These are phyloP conservation scores for Lipomyces orientalis DNA, from an alignment of 805 yeast species.

Conservation along the genomic window DNA sequence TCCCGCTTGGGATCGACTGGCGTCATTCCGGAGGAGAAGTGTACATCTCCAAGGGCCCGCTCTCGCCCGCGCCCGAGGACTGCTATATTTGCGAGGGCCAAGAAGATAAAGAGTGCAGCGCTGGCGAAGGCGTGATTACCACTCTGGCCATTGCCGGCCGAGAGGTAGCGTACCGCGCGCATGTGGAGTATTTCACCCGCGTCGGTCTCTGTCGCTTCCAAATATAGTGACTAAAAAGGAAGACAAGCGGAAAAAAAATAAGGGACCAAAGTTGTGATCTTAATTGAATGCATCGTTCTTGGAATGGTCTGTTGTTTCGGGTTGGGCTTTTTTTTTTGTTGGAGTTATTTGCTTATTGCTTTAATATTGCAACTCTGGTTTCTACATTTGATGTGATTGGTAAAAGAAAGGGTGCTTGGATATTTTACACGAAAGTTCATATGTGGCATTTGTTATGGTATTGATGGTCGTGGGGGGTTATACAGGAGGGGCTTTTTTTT, in stretches of 20 bases:
- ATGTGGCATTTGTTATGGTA: too few relatives aligned
- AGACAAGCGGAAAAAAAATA: not conserved
- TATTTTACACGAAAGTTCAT: too few relatives aligned
- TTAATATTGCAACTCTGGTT: not conserved
- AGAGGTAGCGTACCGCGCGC: slow-evolving; percentile 32
- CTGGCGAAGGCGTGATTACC: slow-evolving; percentile 35
- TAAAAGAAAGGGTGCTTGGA: not conserved
- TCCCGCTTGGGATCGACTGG: slow-evolving; percentile 34
- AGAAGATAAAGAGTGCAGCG: slow-evolving; percentile 34
- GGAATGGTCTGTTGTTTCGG: not conserved
- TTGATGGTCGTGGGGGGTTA: too few relatives aligned
- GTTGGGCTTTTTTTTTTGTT: slow-evolving; percentile 5
- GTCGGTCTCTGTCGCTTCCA: slow-evolving; percentile 34
- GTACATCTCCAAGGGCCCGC: slow-evolving; percentile 37
- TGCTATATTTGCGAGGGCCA: slow-evolving; percentile 37
- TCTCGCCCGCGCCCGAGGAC: slow-evolving; percentile 31
- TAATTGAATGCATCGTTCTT: not conserved
- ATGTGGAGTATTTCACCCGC: slow-evolving; percentile 35
- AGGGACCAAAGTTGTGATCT: not conserved
- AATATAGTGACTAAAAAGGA: slow-evolving; percentile 12
- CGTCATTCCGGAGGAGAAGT: slow-evolving; percentile 32
- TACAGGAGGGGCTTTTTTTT: too few relatives aligned
- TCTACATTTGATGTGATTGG: not conserved
- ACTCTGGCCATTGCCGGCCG: slow-evolving; percentile 26
- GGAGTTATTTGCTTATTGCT: slow-evolving; percentile 8